These are phyloP conservation scores for Kodamaea plutei DNA, from an alignment of 1,139 yeast species.

Conservation along the genomic window DNA sequence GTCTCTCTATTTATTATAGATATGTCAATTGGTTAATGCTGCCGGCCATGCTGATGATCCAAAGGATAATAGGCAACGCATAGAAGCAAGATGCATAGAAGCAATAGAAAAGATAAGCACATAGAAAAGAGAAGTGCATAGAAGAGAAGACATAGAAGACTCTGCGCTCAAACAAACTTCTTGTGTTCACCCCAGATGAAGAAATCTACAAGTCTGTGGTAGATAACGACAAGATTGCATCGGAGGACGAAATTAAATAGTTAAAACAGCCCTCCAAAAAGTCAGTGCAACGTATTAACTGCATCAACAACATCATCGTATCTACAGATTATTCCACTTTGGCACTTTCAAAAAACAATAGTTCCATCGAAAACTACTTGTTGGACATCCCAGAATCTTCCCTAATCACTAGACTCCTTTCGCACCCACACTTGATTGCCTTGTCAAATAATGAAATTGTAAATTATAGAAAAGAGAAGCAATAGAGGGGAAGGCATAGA, in stretches of 20 bases:
- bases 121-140: too few relatives aligned
- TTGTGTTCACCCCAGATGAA: slow-evolving; percentile 62
- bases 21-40: too few relatives aligned
- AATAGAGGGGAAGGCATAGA: too few relatives aligned
- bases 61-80: too few relatives aligned
- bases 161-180: slow-evolving; percentile 40
- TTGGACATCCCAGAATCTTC: slow-evolving; percentile 13
- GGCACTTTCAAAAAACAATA: slow-evolving; percentile 60
- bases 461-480: too few relatives aligned
- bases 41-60: too few relatives aligned
- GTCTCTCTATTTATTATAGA: too few relatives aligned
- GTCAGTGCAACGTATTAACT: slow-evolving; percentile 32
- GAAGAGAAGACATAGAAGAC: too few relatives aligned
- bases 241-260: slow-evolving; percentile 41
- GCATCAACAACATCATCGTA: slow-evolving; percentile 50
- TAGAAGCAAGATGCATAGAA: too few relatives aligned
- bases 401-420: slow-evolving; percentile 48
- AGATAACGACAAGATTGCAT: slow-evolving; percentile 21
- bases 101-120: too few relatives aligned
- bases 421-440: slow-evolving; percentile 59
- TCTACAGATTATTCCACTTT: slow-evolving; percentile 41
- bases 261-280: slow-evolving; percentile 19
- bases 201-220: slow-evolving; percentile 54
- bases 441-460: slow-evolving; percentile 56
- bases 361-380: slow-evolving; percentile 55